Percentiles rank a stretch among this genome's conserved stretches.
phyloP scores from a whole-genome alignment of 306 rosid species.

The Oxytropis ochrocephala region DNA sequence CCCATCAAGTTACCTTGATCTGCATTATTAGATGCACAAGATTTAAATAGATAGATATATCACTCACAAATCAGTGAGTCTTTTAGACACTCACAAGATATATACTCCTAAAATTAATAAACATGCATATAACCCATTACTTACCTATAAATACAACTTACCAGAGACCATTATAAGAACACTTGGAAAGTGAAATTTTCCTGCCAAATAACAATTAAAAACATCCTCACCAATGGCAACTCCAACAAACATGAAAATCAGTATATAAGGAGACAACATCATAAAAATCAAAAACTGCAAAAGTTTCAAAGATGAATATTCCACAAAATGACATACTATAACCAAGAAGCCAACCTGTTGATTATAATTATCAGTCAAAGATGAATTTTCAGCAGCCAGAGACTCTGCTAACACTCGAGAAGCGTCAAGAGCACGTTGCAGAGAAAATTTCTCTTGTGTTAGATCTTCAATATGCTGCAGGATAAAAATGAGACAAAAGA shows the following conservation, averaged over 20 bases:
- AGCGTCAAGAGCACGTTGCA: conserved; percentile 88
- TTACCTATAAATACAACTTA: no score
- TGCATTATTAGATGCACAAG: no score
- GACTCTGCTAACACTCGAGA: conserved; percentile 76
- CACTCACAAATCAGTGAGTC: no score
- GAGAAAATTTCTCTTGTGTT: conserved; percentile 85
- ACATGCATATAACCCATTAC: no score
- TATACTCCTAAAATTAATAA: no score
- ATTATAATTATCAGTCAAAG: conserved; percentile 82
- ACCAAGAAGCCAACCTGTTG: conserved; percentile 63
- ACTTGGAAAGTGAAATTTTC: no score
- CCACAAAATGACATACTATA: conserved; percentile 1
- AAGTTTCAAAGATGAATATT: background rate
- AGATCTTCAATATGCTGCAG: conserved; percentile 95
- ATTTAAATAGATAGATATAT: no score
- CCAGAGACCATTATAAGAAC: no score
- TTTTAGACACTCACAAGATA: no score
- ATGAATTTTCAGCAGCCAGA: conserved; percentile 92
- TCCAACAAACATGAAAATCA: conserved; percentile 11
- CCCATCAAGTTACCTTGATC: no score
- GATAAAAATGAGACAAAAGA: background rate
- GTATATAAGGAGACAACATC: background rate
- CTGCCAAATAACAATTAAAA: background rate
- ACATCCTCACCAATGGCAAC: background rate
- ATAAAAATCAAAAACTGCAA: background rate